A percentile compares a stretch with the other conserved stretches of the same genome.
Conservation (phyloP, 768 basidiomycete genomes). For the Coprinopsis marcescibilis region DNA sequence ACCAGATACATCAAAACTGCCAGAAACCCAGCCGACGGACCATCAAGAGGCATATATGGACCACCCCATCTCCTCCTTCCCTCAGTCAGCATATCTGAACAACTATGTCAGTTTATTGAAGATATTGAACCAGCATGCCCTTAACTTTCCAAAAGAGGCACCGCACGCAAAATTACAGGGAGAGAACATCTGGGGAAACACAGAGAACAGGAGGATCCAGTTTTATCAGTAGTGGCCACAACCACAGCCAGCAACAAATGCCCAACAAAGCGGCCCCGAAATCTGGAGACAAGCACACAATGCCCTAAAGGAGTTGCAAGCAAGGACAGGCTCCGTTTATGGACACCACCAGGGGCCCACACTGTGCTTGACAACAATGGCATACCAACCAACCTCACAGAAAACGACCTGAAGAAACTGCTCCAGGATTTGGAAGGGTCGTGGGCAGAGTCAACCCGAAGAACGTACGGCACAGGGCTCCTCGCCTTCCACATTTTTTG, state of each 20-base stretch:
- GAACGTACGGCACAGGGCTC: constrained; percentile 32
- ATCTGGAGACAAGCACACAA: no score
- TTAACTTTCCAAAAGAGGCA: background rate
- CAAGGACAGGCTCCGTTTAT: no score
- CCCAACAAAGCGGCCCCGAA: no score
- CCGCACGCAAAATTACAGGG: constrained; percentile 9
- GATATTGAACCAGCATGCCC: constrained; percentile 15
- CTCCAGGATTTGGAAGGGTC: constrained; percentile 16
- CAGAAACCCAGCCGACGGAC: constrained; percentile 31
- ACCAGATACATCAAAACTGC: constrained; percentile 28
- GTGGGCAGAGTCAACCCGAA: constrained; percentile 26
- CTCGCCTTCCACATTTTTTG: constrained; percentile 36
- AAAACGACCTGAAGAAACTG: constrained; percentile 20
- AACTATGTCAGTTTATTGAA: constrained; percentile 19
- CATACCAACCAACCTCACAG: constrained; percentile 9
- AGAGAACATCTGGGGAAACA: background rate
- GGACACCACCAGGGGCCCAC: no score
- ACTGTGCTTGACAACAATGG: constrained; percentile 6
- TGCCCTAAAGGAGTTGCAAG: no score
- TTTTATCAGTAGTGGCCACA: no score
- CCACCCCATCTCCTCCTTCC: constrained; percentile 22
- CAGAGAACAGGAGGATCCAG: no score
- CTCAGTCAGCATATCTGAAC: constrained; percentile 20
- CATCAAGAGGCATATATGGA: constrained; percentile 30
- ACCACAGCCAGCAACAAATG: no score